Percentiles rank a stretch among this genome's conserved stretches.
Evolutionary conservation across 2,329 filamentous ascomycete species (phyloP).

Genomic region (Cordyceps pruinosa): DNA sequence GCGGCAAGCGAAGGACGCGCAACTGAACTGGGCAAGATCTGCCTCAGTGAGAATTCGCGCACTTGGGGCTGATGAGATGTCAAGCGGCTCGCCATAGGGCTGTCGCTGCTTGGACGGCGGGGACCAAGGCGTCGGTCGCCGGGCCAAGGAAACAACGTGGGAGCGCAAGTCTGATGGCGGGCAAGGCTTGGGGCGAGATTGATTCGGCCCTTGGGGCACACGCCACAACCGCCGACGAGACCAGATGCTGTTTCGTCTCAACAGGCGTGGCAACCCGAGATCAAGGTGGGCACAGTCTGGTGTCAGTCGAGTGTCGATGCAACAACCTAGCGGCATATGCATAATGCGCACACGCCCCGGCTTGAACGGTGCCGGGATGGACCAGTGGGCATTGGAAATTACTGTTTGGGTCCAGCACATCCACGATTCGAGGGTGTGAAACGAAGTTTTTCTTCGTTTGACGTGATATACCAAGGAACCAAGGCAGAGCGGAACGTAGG

Average conservation of each 20-base stretch:
- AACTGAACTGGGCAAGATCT: not conserved
- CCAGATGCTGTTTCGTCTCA: not conserved
- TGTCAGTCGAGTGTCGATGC: not conserved
- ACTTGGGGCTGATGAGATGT: not conserved
- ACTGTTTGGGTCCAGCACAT: not conserved
- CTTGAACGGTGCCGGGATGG: not conserved
- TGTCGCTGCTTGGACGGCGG: not conserved
- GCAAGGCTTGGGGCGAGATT: not conserved
- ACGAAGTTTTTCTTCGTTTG: not conserved
- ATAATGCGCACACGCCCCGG: not conserved
- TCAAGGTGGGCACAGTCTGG: conserved; percentile 3
- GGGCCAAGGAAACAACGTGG: not conserved
- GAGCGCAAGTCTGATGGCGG: not conserved
- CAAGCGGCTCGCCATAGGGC: not conserved
- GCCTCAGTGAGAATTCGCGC: not conserved
- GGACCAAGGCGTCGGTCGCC: not conserved
- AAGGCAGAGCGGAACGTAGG: not conserved
- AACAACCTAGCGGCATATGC: not conserved
- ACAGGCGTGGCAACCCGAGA: not conserved
- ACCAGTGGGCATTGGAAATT: not conserved
- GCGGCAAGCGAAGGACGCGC: not conserved
- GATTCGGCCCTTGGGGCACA: not conserved
- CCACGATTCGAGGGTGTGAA: not conserved
- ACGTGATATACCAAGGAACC: not conserved
- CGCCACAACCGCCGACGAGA: conserved; percentile 5